Base-by-base conservation (phyloP, 345 rosid species). In the Rhodamnia argentea region DNA sequence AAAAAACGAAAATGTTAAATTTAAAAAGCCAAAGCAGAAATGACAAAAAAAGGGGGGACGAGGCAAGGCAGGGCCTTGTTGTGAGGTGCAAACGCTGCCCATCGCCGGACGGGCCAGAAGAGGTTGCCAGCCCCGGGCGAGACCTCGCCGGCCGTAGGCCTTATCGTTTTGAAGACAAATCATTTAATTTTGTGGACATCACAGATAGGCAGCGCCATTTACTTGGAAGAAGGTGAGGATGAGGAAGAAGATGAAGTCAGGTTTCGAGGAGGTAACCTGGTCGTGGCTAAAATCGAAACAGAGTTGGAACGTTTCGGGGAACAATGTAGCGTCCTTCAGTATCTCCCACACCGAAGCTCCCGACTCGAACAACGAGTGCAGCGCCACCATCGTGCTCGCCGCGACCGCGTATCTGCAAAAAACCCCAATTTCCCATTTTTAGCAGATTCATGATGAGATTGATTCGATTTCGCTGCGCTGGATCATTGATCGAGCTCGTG, bases 261-360 rank as follows among this genome's bases (percentile, higher is more conserved):
- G 15, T 47, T 70, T 23, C 14, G 18, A 10, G 20, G 14, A 22
- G 59, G 15, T 47, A 47, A 96, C 99, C 99, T 97, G 99, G 88
- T 97, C 99, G 86, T 97, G 99, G n/a, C 98, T 94, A 88, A 96
- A 97, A 83, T 97, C 99, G 97, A 97, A 97, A 99, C 99, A 97
- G 83, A 97, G 96, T 75, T 97, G 99, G 32, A 95, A 82, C 57
- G 93, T 86, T 90, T 97, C 97, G 20, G 99, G 99, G 91, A 95
- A 92, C 85, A 97, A 83, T 1, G 99, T 96, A 47, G 91, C 90
- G 83, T 90, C 94, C 84, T 91, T 91, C 6, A 96, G 91, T 57
- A 97, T 92, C 87, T 97, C 99, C 99, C 99, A 96, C 84, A 94
- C 96, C 50, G 98, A 91, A 56, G 91, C 92, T 58, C 90, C 93